These are phyloP conservation scores for Emericellopsis cladophorae DNA, from an alignment of 2,329 filamentous ascomycete genomes.

Conservation along the genomic window DNA sequence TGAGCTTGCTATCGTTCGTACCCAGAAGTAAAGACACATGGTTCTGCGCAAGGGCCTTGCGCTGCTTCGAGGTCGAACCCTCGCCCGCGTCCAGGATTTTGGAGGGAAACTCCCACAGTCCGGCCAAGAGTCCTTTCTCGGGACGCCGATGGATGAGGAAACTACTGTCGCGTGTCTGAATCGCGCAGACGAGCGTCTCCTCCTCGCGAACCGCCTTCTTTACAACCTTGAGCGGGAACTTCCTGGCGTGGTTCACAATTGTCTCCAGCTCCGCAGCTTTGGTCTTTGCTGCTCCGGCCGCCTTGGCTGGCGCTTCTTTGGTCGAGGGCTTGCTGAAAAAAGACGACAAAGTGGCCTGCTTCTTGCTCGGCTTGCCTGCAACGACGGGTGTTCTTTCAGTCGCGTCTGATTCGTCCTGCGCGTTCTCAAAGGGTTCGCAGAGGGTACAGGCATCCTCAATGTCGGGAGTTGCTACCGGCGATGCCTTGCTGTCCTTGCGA, in stretches of 20 bases:
- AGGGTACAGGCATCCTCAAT: constrained; percentile 38
- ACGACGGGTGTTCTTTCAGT: background rate
- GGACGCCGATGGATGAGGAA: constrained; percentile 39
- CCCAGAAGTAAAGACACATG: constrained; percentile 18
- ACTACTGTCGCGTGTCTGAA: constrained; percentile 27
- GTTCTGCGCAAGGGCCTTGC: constrained; percentile 21
- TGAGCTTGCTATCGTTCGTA: constrained; percentile 4
- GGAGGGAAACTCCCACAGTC: constrained; percentile 41
- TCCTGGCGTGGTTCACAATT: constrained; percentile 30
- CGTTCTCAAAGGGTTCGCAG: constrained; percentile 33
- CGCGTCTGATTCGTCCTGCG: constrained; percentile 8
- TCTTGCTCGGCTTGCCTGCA: background rate
- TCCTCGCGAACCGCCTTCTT: constrained; percentile 41
- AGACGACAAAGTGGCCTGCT: constrained; percentile 18
- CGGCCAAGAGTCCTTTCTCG: constrained; percentile 38
- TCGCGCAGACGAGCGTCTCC: constrained; percentile 39
- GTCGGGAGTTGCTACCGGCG: constrained; percentile 15
- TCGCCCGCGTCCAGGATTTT: constrained; percentile 15
- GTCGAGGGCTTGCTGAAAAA: constrained; percentile 12
- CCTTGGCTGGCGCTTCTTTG: too few relatives aligned
- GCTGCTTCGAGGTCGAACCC: constrained; percentile 11
- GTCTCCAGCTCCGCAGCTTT: constrained; percentile 11
- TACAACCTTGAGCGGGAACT: constrained; percentile 35
- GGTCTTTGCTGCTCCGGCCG: constrained; percentile 1
- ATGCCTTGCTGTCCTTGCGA: background rate